phyloP scores from a whole-genome alignment of 2,329 filamentous ascomycete species.

The Fusarium sambucinum region DNA sequence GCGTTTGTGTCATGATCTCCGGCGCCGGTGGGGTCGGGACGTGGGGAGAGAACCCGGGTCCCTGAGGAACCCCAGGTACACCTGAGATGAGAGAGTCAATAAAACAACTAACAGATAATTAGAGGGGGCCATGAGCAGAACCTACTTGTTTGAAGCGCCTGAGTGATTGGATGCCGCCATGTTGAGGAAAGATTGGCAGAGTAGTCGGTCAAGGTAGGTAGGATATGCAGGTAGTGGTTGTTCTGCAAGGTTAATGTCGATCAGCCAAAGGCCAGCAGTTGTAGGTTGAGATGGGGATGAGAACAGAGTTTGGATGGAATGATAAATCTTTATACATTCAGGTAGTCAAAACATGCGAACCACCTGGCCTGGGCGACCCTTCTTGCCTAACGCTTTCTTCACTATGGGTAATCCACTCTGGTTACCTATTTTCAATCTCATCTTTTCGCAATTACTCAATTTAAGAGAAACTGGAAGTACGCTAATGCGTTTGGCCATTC shows the following conservation, averaged over 20 bases:
- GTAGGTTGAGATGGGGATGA: too few species aligned
- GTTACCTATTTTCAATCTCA: background rate
- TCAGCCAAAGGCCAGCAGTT: too few species aligned
- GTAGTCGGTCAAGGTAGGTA: background rate
- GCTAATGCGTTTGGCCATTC: constrained; percentile 3
- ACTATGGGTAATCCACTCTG: background rate
- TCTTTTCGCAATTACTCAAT: background rate
- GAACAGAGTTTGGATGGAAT: background rate
- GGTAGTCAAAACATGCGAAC: background rate
- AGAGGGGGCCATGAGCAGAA: too few species aligned
- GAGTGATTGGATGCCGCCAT: background rate
- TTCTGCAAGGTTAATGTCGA: background rate
- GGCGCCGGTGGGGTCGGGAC: background rate
- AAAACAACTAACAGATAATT: background rate
- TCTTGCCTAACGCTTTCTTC: background rate
- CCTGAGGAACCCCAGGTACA: background rate
- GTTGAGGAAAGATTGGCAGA: background rate
- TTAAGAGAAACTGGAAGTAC: background rate
- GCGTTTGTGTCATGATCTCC: background rate
- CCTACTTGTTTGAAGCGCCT: background rate
- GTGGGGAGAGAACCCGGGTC: constrained; percentile 1
- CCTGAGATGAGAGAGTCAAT: background rate
- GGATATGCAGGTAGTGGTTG: background rate
- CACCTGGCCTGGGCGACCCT: background rate
- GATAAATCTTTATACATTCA: too few species aligned